Conservation (phyloP, 2,329 filamentous ascomycete species). For the Coniochaeta sp. region DNA sequence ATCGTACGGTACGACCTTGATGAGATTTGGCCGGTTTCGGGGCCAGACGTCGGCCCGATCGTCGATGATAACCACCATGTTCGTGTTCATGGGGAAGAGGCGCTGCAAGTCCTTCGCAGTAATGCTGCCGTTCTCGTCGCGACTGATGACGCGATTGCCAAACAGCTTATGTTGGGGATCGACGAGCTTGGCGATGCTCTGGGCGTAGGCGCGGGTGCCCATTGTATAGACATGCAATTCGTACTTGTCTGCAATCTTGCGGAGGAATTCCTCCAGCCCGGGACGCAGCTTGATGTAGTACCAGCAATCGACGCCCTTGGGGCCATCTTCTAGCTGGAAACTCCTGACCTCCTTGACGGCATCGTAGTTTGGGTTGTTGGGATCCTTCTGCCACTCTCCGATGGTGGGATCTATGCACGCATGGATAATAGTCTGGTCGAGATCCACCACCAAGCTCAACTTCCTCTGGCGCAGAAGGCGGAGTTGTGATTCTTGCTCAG, state of each 20-base stretch:
- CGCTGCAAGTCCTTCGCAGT: slow-evolving; percentile 84
- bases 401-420: slow-evolving; percentile 95
- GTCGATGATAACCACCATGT: slow-evolving; percentile 99
- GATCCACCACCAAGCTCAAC: slow-evolving; percentile 88
- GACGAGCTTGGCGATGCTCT: slow-evolving; percentile 85
- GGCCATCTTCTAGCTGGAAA: slow-evolving; percentile 88
- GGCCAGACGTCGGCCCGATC: slow-evolving; percentile 95
- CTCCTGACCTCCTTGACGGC: slow-evolving; percentile 81
- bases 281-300: slow-evolving; percentile 99
- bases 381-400: slow-evolving; percentile 88
- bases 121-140: slow-evolving; percentile 93
- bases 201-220: slow-evolving; percentile 94
- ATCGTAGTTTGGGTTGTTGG: slow-evolving; percentile 81
- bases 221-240: slow-evolving; percentile 99
- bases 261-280: slow-evolving; percentile 73
- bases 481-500: slow-evolving; percentile 80
- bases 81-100: slow-evolving; percentile 91
- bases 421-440: slow-evolving; percentile 98
- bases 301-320: slow-evolving; percentile 70
- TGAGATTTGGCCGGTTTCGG: slow-evolving; percentile 81
- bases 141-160: slow-evolving; percentile 88
- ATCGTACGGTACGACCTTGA: slow-evolving; percentile 92
- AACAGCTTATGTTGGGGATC: slow-evolving; percentile 87
- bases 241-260: slow-evolving; percentile 71
- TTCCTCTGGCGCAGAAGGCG: slow-evolving; percentile 75